Conservation (phyloP, 1,139 yeast species). For the Candida mesenterica region DNA sequence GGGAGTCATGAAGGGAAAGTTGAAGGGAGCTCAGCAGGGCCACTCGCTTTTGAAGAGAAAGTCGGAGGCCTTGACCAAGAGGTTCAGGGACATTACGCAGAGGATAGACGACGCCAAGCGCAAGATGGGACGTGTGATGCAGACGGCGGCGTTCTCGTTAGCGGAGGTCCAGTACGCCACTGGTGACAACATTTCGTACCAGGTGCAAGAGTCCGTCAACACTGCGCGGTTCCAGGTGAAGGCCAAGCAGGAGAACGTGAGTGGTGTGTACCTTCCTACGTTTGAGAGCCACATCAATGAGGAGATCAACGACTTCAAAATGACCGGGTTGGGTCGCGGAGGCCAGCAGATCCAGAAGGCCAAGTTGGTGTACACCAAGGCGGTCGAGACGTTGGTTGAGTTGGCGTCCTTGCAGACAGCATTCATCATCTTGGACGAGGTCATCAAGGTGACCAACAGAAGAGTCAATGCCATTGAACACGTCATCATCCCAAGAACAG, state of each 20-base stretch:
- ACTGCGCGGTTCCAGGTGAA: conserved; percentile 86
- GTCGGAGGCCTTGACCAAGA: conserved; percentile 93
- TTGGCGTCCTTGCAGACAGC: conserved; percentile 95
- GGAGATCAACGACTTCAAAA: conserved; percentile 84
- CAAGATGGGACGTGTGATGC: conserved; percentile 98
- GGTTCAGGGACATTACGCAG: conserved; percentile 93
- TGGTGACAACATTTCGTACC: conserved; percentile 91
- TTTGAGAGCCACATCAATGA: conserved; percentile 84
- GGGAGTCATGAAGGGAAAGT: conserved; percentile 89
- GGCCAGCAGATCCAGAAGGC: conserved; percentile 98
- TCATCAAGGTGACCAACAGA: conserved; percentile 94
- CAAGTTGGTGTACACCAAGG: conserved; percentile 86
- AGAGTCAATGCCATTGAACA: conserved; percentile 99
- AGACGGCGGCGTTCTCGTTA: conserved; percentile 93
- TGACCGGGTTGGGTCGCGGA: conserved; percentile 97
- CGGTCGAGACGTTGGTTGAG: conserved; percentile 94
- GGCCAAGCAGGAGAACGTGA: conserved; percentile 93
- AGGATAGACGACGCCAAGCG: conserved; percentile 94
- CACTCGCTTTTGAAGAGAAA: conserved; percentile 90
- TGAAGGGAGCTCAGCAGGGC: conserved; percentile 97
- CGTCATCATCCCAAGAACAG: conserved; percentile 95
- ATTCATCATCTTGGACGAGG: conserved; percentile 93
- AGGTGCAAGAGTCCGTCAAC: conserved; percentile 91
- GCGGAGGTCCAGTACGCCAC: conserved; percentile 98
- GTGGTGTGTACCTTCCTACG: conserved; percentile 92